Percentiles rank a stretch among this genome's conserved stretches.
These are phyloP conservation scores for Corynespora cassiicola DNA, from an alignment of 2,329 filamentous ascomycete genomes.

Conservation along the genomic window DNA sequence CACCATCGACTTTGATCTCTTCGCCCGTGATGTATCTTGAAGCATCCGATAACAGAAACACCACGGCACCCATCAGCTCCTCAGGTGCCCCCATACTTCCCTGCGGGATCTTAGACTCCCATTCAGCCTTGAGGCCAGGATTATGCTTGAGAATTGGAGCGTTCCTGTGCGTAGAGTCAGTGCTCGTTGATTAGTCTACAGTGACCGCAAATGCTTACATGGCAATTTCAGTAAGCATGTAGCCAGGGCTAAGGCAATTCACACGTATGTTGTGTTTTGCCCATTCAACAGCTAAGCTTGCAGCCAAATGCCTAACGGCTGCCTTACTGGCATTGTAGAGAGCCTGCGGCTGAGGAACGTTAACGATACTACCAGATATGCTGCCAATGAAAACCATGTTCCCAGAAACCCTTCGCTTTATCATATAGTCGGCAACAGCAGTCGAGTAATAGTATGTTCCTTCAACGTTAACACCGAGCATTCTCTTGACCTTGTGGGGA, in stretches of 20 bases:
- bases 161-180: not conserved
- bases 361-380: conserved; percentile 55
- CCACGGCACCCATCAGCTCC: conserved; percentile 3
- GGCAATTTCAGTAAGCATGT: conserved; percentile 76
- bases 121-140: conserved; percentile 1
- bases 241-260: conserved; percentile 80
- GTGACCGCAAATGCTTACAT: conserved; percentile 2
- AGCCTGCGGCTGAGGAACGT: conserved; percentile 73
- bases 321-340: conserved; percentile 87
- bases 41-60: conserved; percentile 4
- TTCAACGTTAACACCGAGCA: conserved; percentile 5
- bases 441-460: conserved; percentile 3
- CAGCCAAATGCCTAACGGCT: conserved; percentile 78
- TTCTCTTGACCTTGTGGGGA: not conserved
- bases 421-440: conserved; percentile 61
- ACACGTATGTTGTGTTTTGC: conserved; percentile 78
- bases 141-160: conserved; percentile 4
- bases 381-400: conserved; percentile 78
- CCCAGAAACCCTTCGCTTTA: conserved; percentile 70
- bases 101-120: conserved; percentile 6
- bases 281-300: conserved; percentile 82
- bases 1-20: conserved; percentile 6
- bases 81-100: conserved; percentile 3
- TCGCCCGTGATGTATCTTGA: conserved; percentile 4
- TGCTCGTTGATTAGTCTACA: too few relatives aligned